A percentile compares a stretch with the other conserved stretches of the same genome.
Conservation (phyloP, 371 early-diverging fungal species). For the Mucor racemosus region DNA sequence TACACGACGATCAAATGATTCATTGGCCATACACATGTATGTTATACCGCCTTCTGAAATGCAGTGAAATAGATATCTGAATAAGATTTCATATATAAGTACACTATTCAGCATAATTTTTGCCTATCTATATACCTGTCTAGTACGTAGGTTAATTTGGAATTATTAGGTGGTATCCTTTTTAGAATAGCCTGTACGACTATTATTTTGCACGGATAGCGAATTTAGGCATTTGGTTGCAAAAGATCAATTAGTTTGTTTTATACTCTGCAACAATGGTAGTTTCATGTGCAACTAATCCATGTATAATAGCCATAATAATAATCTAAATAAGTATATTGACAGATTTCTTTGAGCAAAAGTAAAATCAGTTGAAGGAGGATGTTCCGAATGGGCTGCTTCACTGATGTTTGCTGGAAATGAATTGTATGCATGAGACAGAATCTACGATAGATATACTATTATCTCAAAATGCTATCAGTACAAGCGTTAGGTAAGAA, state of each 20-base stretch:
- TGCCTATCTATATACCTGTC: slow-evolving; percentile 69
- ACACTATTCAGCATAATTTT: not conserved
- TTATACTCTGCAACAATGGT: slow-evolving; percentile 12
- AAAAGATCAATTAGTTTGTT: too few relatives aligned
- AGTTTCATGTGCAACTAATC: not conserved
- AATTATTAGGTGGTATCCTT: slow-evolving; percentile 74
- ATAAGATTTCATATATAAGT: slow-evolving; percentile 58
- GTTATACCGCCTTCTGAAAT: slow-evolving; percentile 80
- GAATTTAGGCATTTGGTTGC: not conserved
- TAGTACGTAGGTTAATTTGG: slow-evolving; percentile 89
- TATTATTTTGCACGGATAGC: not conserved
- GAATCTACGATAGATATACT: too few relatives aligned
- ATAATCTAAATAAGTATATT: not conserved
- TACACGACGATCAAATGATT: slow-evolving; percentile 84
- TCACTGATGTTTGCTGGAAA: not conserved
- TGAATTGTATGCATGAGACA: too few relatives aligned
- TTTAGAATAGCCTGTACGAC: slow-evolving; percentile 4
- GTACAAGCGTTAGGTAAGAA: too few relatives aligned
- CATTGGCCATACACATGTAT: slow-evolving; percentile 91
- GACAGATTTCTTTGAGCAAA: not conserved
- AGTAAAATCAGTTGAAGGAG: not conserved
- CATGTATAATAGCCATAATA: slow-evolving; percentile 5
- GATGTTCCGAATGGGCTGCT: not conserved
- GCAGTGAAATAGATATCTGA: slow-evolving; percentile 91
- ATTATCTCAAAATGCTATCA: too few relatives aligned